Percentiles rank a stretch among this genome's conserved stretches.
Conservation (phyloP, 306 rosid genomes). For the Dalbergia oliveri region DNA sequence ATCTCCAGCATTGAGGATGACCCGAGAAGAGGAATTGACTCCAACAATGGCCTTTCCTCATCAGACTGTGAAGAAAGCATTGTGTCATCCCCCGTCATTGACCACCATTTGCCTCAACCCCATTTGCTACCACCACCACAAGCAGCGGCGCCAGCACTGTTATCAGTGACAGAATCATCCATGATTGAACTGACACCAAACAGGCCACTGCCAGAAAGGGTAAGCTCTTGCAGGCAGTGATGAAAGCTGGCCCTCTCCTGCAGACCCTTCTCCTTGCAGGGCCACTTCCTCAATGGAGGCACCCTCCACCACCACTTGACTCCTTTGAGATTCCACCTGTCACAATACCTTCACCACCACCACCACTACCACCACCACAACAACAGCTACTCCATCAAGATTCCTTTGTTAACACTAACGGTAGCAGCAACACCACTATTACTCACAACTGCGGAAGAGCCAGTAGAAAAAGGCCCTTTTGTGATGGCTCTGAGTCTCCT, state of each 20-base stretch:
- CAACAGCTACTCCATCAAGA: slow-evolving; percentile 64
- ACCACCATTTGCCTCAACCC: slow-evolving; percentile 61
- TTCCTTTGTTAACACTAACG: slow-evolving; percentile 50
- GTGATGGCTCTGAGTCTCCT: slow-evolving; percentile 74
- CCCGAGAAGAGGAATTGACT: slow-evolving; percentile 79
- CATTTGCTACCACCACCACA: slow-evolving; percentile 46
- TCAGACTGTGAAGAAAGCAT: slow-evolving; percentile 99
- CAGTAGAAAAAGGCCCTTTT: slow-evolving; percentile 71
- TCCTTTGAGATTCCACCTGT: slow-evolving; percentile 91
- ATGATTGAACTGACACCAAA: slow-evolving; percentile 63
- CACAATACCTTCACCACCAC: slow-evolving; percentile 67
- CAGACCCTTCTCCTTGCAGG: slow-evolving; percentile 92
- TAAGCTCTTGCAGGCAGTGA: slow-evolving; percentile 93
- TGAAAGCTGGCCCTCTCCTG: slow-evolving; percentile 97
- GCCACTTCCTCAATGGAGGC: slow-evolving; percentile 99
- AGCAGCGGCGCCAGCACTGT: neutral
- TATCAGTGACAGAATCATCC: slow-evolving; percentile 39
- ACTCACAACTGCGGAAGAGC: slow-evolving; percentile 59
- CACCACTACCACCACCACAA: slow-evolving; percentile 36
- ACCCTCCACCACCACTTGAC: slow-evolving; percentile 96
- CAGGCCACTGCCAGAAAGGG: slow-evolving; percentile 95
- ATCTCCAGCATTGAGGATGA: slow-evolving; percentile 97
- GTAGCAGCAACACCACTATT: slow-evolving; percentile 45
- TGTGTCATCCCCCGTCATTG: slow-evolving; percentile 86
- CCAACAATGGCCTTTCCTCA: slow-evolving; percentile 77